These are phyloP conservation scores for Karstenula rhodostoma DNA, from an alignment of 2,329 filamentous ascomycete genomes.

Conservation along the genomic window DNA sequence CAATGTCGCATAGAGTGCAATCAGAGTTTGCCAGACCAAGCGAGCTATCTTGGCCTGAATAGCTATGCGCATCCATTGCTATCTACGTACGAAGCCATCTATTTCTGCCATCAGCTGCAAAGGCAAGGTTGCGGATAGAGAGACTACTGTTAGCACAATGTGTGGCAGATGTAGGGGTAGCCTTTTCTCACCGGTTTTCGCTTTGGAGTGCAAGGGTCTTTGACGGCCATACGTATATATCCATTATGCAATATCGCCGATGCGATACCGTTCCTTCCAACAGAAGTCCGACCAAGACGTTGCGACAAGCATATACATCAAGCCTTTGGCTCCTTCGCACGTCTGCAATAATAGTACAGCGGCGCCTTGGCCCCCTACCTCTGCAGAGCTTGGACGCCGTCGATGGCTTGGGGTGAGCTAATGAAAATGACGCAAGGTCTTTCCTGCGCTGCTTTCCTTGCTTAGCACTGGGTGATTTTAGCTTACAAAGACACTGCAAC, in stretches of 20 bases:
- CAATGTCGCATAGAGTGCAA: background rate
- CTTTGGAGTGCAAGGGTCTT: background rate
- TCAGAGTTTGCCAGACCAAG: background rate
- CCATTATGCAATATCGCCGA: slow-evolving; percentile 4
- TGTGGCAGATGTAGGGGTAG: background rate
- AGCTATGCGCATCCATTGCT: background rate
- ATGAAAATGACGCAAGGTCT: background rate
- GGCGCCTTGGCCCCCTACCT: background rate
- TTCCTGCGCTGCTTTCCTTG: background rate
- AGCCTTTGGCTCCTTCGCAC: slow-evolving; percentile 6
- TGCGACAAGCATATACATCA: slow-evolving; percentile 11
- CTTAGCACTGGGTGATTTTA: background rate
- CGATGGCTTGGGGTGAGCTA: background rate
- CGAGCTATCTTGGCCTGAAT: background rate
- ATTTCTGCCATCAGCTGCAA: too few relatives aligned
- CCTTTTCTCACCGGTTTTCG: slow-evolving; percentile 6
- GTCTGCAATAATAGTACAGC: background rate
- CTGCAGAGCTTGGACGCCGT: background rate
- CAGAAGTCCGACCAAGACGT: slow-evolving; percentile 9
- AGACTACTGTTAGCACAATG: background rate
- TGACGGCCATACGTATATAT: slow-evolving; percentile 5
- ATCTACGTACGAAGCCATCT: background rate
- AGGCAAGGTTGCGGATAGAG: background rate
- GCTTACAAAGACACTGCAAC: background rate
- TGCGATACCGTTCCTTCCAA: background rate